Evolutionary conservation across 139 green algal species (phyloP).

Genomic region (Eudorina sp.): DNA sequence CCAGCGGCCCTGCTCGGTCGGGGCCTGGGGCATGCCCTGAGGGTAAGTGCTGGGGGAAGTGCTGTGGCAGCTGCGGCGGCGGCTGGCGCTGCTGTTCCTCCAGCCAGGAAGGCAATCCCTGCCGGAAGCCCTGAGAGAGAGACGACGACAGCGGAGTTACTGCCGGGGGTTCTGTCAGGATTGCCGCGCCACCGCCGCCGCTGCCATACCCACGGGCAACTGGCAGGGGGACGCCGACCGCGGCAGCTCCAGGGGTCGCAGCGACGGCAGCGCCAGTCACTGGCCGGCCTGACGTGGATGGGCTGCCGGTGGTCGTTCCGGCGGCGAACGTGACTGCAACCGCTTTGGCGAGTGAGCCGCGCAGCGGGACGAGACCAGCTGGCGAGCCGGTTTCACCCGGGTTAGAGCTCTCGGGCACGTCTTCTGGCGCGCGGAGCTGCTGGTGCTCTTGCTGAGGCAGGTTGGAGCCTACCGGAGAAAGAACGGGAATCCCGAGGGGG

Average conservation of each 20-base stretch:
- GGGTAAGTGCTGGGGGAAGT: not conserved
- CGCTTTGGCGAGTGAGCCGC: not conserved
- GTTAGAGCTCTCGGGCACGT: no score
- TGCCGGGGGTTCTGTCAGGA: not conserved
- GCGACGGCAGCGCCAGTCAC: not conserved
- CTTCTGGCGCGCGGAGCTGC: no score
- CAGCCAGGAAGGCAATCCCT: constrained; percentile 11
- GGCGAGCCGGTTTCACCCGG: not conserved
- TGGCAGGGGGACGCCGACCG: not conserved
- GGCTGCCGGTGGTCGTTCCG: no score
- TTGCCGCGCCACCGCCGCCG: not conserved
- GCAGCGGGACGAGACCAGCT: not conserved
- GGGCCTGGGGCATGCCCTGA: not conserved
- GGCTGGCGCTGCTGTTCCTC: not conserved
- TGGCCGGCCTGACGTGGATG: no score
- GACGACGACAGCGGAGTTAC: constrained; percentile 14
- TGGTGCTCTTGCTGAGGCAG: no score
- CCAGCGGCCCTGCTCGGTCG: not conserved
- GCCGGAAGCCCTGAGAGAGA: constrained; percentile 10
- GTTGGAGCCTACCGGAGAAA: no score
- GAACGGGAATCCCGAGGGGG: no score
- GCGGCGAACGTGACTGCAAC: no score
- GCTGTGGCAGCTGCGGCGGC: not conserved
- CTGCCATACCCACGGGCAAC: not conserved
- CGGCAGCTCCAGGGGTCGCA: not conserved